Evolutionary conservation across 169 alveolate genomes (phyloP), one percentile per base, ranked within the genome.

Genomic region (Amoebophrya sp.): DNA sequence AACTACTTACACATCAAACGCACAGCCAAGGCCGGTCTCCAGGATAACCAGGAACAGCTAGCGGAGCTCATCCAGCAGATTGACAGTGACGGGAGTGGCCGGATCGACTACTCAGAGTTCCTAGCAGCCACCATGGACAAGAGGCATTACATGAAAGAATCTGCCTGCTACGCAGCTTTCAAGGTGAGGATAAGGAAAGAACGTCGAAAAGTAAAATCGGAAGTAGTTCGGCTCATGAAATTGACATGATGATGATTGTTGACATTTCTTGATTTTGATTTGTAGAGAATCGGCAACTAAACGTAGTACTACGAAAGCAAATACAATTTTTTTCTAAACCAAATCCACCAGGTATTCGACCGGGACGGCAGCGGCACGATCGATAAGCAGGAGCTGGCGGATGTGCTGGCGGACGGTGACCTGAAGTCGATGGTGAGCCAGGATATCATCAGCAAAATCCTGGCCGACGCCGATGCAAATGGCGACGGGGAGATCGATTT

Each of bases 81-180:
- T 32, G 97, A 95, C 53, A 91, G 93, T 38, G 95, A 95, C 93
- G 95, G 95, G 32, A 94, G 94, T 92, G 96, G 97, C 2, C 92
- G 93, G 32, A 95, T 95, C 23, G 97, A 94, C 55, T 95, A 93
- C 88, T 92, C 95, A 32, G 97, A 95, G 90, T 95, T 95, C 77
- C 54, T 94, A n/a, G 95, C 95, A 10, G 96, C 96, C 33, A 89
- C 94, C 3, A 83, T 95, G 77, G 95, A 93, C 38, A 93, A 92
- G 89, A 92, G 77, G 54, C 94, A 89, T 40, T 93, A 92, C 93
- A 92, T 92, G 25, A 47, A 92, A 89, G 90, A 93, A 77, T 54
- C 77, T 25, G 93, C 92, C 77, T 94, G 91, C 91, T 94, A 93
- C 92, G 94, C 95, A 0, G 96, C 96, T 39, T 94, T 94, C 77